Conservation (phyloP, 2,329 filamentous ascomycete genomes). For the Arachnomyces sp. region DNA sequence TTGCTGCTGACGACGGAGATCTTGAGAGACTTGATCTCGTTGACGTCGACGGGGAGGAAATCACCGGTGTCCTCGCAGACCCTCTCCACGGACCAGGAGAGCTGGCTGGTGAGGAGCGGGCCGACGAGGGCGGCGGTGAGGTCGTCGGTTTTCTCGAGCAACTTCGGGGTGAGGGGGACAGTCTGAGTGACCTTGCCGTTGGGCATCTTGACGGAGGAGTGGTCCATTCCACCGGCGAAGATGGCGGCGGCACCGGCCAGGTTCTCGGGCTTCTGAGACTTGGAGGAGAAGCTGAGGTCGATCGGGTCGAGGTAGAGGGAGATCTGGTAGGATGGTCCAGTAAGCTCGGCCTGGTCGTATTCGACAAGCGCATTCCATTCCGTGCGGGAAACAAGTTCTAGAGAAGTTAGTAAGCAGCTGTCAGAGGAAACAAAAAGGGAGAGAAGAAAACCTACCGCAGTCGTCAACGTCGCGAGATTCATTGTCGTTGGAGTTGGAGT, state of each 20-base stretch:
- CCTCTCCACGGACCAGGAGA: conserved; percentile 6
- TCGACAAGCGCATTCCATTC: conserved; percentile 5
- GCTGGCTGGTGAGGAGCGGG: neutral
- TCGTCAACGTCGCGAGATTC: too few relatives aligned
- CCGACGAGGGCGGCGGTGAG: neutral
- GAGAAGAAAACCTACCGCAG: too few relatives aligned
- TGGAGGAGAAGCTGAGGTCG: neutral
- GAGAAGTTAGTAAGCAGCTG: neutral
- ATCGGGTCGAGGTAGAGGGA: neutral
- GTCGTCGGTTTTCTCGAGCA: neutral
- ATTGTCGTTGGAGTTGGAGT: too few relatives aligned
- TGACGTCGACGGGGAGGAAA: neutral
- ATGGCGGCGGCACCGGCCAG: conserved; percentile 4
- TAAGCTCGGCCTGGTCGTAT: conserved; percentile 1
- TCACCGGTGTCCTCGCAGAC: neutral
- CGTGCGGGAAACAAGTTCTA: neutral
- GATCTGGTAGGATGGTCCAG: conserved; percentile 2
- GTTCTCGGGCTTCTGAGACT: neutral
- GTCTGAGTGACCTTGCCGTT: conserved; percentile 1
- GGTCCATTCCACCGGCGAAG: neutral
- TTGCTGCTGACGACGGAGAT: conserved; percentile 1
- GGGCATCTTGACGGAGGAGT: neutral
- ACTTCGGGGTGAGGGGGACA: conserved; percentile 4
- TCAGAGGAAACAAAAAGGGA: too few relatives aligned
- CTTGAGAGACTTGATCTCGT: conserved; percentile 2